Conservation (phyloP, 2,329 filamentous ascomycete genomes). For the Penicillium occitanis region DNA sequence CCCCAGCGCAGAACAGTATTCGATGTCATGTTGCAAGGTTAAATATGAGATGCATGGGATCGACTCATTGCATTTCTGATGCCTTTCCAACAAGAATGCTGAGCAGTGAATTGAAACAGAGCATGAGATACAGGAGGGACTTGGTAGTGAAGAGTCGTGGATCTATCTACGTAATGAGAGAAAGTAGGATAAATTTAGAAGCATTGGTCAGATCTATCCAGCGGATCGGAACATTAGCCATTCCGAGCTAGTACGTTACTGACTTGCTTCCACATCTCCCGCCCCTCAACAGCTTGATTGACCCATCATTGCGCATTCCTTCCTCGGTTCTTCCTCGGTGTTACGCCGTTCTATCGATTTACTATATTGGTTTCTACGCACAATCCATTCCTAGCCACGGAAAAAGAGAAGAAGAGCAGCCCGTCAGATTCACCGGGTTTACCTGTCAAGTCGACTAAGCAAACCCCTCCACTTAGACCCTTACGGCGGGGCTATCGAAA, state of each 20-base stretch:
- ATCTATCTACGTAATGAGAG: background rate
- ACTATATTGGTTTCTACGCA: background rate
- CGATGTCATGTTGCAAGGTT: background rate
- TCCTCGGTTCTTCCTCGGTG: background rate
- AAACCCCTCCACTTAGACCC: background rate
- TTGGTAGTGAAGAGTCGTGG: background rate
- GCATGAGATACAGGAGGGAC: no score
- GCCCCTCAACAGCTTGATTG: background rate
- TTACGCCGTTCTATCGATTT: background rate
- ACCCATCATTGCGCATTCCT: background rate
- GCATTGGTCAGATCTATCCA: background rate
- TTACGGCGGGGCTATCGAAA: background rate
- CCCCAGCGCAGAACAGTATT: background rate
- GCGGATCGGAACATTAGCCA: conserved; percentile 7
- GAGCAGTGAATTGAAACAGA: background rate
- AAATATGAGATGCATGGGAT: background rate
- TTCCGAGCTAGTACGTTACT: background rate
- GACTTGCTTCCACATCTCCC: background rate
- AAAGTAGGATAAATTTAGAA: conserved; percentile 3
- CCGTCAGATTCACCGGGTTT: background rate
- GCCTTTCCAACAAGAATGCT: background rate
- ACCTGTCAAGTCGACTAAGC: background rate
- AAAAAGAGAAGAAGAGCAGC: background rate
- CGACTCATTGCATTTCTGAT: background rate
- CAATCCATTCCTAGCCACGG: no score